Evolutionary conservation across 768 basidiomycete species (phyloP).

Genomic region (Lentinula lateritia): DNA sequence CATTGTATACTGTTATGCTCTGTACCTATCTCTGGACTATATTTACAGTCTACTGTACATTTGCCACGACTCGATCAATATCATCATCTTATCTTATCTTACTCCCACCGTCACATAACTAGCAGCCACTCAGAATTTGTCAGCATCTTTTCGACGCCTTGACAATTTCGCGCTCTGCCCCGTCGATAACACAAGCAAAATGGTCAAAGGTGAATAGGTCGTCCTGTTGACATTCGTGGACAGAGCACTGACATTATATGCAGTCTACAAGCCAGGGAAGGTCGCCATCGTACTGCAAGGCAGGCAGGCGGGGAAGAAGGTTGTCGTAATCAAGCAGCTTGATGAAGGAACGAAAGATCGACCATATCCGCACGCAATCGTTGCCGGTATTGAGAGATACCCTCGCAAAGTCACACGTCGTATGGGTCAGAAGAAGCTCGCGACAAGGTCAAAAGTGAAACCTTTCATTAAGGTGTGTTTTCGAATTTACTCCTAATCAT

Average conservation of each 20-base stretch:
- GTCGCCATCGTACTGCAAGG: slow-evolving; percentile 97
- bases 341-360: slow-evolving; percentile 97
- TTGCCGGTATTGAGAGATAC: slow-evolving; percentile 97
- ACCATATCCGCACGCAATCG: slow-evolving; percentile 96
- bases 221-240: slow-evolving; percentile 3
- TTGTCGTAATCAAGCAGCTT: slow-evolving; percentile 95
- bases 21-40: background rate
- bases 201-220: slow-evolving; percentile 49
- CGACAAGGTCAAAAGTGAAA: slow-evolving; percentile 94
- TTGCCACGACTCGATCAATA: too few species aligned
- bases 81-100: too few species aligned
- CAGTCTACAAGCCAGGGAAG: slow-evolving; percentile 96
- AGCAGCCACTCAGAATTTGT: background rate
- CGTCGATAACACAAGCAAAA: slow-evolving; percentile 22
- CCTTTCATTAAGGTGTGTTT: slow-evolving; percentile 41
- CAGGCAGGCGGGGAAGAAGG: slow-evolving; percentile 99
- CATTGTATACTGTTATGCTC: background rate
- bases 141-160: background rate
- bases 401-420: slow-evolving; percentile 95
- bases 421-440: slow-evolving; percentile 95
- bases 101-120: background rate
- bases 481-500: background rate
- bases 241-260: slow-evolving; percentile 11
- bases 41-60: too few species aligned
- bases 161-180: background rate